Evolutionary conservation across 2,329 filamentous ascomycete genomes (phyloP).

Genomic region (Aspergillus costaricaensis): DNA sequence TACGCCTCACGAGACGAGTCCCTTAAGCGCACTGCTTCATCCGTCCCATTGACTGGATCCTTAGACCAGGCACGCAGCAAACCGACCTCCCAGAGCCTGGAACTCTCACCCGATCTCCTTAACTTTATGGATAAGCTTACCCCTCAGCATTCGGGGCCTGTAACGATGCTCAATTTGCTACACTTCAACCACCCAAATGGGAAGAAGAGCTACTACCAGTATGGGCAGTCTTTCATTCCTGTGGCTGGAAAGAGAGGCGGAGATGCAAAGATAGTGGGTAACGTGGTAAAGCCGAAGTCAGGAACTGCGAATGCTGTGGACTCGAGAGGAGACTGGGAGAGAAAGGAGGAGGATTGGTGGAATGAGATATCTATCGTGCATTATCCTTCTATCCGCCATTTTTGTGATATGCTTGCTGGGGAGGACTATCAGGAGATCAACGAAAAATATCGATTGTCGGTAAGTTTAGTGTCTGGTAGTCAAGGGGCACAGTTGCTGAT

Average conservation of each 20-base stretch:
- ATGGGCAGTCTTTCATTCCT: slow-evolving; percentile 50
- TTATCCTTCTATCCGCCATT: slow-evolving; percentile 64
- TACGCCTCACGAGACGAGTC: slow-evolving; percentile 28
- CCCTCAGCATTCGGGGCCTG: slow-evolving; percentile 43
- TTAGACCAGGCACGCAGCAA: slow-evolving; percentile 31
- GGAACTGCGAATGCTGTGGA: slow-evolving; percentile 19
- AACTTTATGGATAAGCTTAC: slow-evolving; percentile 50
- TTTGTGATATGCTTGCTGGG: slow-evolving; percentile 61
- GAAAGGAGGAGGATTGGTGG: slow-evolving; percentile 48
- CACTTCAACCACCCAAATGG: slow-evolving; percentile 54
- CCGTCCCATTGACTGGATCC: slow-evolving; percentile 28
- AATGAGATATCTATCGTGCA: slow-evolving; percentile 67
- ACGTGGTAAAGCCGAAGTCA: slow-evolving; percentile 45
- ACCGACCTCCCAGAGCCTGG: slow-evolving; percentile 52
- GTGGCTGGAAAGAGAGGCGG: slow-evolving; percentile 59
- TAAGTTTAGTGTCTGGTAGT: no score
- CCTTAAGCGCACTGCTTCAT: slow-evolving; percentile 21
- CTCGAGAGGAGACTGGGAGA: slow-evolving; percentile 24
- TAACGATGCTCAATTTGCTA: slow-evolving; percentile 66
- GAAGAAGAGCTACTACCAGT: slow-evolving; percentile 58
- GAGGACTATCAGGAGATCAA: slow-evolving; percentile 63
- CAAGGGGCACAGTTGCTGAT: slow-evolving; percentile 16
- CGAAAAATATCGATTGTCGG: slow-evolving; percentile 51
- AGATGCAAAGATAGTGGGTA: slow-evolving; percentile 63
- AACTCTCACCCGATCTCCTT: slow-evolving; percentile 55